Conservation (phyloP, 495 filamentous ascomycete genomes). For the Tuber melanosporum region DNA sequence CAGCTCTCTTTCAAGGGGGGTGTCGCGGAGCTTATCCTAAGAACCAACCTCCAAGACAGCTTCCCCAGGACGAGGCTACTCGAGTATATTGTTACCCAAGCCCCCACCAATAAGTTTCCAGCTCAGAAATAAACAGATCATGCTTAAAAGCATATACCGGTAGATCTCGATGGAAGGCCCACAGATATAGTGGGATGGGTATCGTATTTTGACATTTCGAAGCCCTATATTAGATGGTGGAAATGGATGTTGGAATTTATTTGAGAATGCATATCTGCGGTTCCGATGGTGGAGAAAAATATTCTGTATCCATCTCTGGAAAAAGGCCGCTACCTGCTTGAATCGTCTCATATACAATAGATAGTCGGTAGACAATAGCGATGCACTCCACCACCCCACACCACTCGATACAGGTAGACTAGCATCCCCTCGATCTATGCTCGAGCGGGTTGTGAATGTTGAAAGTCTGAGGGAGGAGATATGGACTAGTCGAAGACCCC, state of each 20-base stretch:
- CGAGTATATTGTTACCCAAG: not conserved
- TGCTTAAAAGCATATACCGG: not conserved
- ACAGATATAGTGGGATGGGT: not conserved
- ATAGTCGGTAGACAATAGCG: not conserved
- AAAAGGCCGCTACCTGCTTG: not conserved
- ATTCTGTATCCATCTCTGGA: not conserved
- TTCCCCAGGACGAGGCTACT: not conserved
- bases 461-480: too few relatives aligned
- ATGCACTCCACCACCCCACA: not conserved
- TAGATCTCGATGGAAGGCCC: not conserved
- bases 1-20: not conserved
- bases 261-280: not conserved
- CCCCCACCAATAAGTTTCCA: not conserved
- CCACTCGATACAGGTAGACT: not conserved
- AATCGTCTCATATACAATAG: not conserved
- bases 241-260: not conserved
- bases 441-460: too few relatives aligned
- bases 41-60: not conserved
- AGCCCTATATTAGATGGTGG: not conserved
- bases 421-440: too few relatives aligned
- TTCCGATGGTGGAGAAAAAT: not conserved
- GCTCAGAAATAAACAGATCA: not conserved
- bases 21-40: not conserved
- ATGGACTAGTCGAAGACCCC: too few relatives aligned
- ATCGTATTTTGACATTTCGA: not conserved